Percentiles rank a stretch among this genome's conserved stretches.
Conservation (phyloP, 352 stramenopile genomes). For the Globisporangium recalcitrans region DNA sequence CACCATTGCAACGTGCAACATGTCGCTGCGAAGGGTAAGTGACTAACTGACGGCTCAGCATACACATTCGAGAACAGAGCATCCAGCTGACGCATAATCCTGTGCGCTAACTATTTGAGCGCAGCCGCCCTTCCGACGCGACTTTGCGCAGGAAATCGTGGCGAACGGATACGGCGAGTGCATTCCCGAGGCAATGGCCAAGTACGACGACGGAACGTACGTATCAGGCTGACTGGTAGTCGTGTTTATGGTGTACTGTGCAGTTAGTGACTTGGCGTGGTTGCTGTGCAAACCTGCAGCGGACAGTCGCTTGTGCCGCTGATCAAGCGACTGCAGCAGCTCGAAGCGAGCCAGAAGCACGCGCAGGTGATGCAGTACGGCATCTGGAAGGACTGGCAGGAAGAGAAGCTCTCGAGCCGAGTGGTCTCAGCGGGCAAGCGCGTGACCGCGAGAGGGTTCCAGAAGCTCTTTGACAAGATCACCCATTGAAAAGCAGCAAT, state of each 20-base stretch:
- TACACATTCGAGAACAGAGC: too few species aligned
- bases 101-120: not conserved
- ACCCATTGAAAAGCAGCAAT: constrained; percentile 14
- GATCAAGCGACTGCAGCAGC: constrained; percentile 35
- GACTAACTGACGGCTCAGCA: too few species aligned
- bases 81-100: too few species aligned
- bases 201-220: constrained; percentile 63
- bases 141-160: constrained; percentile 61
- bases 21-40: constrained; percentile 43
- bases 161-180: constrained; percentile 57
- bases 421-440: constrained; percentile 63
- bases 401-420: constrained; percentile 57
- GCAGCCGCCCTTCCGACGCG: constrained; percentile 41
- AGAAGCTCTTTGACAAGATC: constrained; percentile 38
- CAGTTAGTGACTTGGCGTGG: not conserved
- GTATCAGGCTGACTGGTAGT: constrained; percentile 16
- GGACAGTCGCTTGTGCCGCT: constrained; percentile 21
- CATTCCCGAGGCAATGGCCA: constrained; percentile 47
- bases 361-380: constrained; percentile 79
- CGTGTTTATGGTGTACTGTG: not conserved
- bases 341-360: constrained; percentile 51
- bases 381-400: constrained; percentile 74
- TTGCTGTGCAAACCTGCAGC: not conserved
- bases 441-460: constrained; percentile 38
- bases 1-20: constrained; percentile 45